Conservation (phyloP, 192 early-diverging fungal species). For the Backusella sp. region DNA sequence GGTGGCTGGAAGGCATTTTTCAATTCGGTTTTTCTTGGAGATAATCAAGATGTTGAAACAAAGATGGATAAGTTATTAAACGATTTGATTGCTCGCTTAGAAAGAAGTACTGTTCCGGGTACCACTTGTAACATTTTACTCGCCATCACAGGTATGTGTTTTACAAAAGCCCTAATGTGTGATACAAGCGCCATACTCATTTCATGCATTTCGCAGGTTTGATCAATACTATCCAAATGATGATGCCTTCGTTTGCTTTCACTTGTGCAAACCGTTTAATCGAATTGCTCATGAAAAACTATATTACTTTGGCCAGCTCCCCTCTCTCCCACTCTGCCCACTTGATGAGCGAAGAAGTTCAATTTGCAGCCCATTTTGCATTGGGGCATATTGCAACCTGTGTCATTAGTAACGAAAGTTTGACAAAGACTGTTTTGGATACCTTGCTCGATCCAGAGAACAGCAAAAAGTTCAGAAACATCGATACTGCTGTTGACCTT, state of each 20-base stretch:
- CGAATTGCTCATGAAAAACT: slow-evolving; percentile 14
- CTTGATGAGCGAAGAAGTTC: slow-evolving; percentile 35
- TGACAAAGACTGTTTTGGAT: background rate
- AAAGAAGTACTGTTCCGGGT: slow-evolving; percentile 31
- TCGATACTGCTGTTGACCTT: slow-evolving; percentile 25
- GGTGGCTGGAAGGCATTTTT: slow-evolving; percentile 49
- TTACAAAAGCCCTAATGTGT: background rate
- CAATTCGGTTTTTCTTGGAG: slow-evolving; percentile 18
- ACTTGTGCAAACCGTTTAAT: slow-evolving; percentile 9
- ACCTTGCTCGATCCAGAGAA: background rate
- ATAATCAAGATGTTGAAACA: slow-evolving; percentile 7
- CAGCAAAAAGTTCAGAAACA: background rate
- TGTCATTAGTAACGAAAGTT: slow-evolving; percentile 27
- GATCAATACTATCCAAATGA: slow-evolving; percentile 5
- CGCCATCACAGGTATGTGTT: slow-evolving; percentile 26
- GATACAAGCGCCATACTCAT: background rate
- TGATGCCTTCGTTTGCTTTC: slow-evolving; percentile 17
- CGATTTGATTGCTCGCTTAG: slow-evolving; percentile 22
- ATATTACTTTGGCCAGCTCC: slow-evolving; percentile 9
- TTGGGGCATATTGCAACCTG: slow-evolving; percentile 27
- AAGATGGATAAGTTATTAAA: slow-evolving; percentile 1
- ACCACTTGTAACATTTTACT: slow-evolving; percentile 27
- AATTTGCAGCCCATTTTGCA: slow-evolving; percentile 27
- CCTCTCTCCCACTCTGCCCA: slow-evolving; percentile 13
- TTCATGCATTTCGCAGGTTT: slow-evolving; percentile 5